Conservation (phyloP, 257 asterid genomes). For the Gentiana straminea region DNA sequence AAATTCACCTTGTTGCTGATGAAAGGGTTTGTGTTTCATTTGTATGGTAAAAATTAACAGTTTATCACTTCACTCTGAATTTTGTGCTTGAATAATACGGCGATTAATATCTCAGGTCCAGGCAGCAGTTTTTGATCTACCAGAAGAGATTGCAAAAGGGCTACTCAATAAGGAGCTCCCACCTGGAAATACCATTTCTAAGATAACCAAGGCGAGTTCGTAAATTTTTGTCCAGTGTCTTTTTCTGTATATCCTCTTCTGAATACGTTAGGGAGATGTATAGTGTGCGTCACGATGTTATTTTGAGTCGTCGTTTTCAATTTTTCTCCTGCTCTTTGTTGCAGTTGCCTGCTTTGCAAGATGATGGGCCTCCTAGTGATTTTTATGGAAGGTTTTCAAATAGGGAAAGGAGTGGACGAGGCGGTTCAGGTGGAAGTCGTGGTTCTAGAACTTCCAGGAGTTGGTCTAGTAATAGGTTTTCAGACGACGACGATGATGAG, state of each 20-base stretch:
- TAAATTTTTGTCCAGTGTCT: not conserved
- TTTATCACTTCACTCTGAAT: not conserved
- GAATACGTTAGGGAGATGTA: not conserved
- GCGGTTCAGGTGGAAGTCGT: constrained; percentile 51
- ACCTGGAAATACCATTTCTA: constrained; percentile 77
- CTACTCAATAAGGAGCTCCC: constrained; percentile 64
- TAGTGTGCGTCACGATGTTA: not conserved
- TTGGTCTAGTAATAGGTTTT: constrained; percentile 32
- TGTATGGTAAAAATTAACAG: no score
- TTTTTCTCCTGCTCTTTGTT: constrained; percentile 6
- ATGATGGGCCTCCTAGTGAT: constrained; percentile 80
- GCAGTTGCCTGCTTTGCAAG: constrained; percentile 92
- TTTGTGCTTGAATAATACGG: not conserved
- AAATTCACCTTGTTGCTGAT: constrained; percentile 70
- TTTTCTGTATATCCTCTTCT: not conserved
- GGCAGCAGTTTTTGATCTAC: constrained; percentile 95
- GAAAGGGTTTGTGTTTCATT: constrained; percentile 23
- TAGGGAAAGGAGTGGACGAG: constrained; percentile 40
- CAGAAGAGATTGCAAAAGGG: constrained; percentile 86
- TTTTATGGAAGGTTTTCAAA: constrained; percentile 64
- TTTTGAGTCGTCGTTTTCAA: not conserved
- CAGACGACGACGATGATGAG: constrained; percentile 25
- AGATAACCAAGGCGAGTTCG: constrained; percentile 50
- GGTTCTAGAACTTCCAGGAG: constrained; percentile 46
- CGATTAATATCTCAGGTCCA: constrained; percentile 37